Conservation (phyloP, 805 yeast genomes). For the Starmerella tilneyi region DNA sequence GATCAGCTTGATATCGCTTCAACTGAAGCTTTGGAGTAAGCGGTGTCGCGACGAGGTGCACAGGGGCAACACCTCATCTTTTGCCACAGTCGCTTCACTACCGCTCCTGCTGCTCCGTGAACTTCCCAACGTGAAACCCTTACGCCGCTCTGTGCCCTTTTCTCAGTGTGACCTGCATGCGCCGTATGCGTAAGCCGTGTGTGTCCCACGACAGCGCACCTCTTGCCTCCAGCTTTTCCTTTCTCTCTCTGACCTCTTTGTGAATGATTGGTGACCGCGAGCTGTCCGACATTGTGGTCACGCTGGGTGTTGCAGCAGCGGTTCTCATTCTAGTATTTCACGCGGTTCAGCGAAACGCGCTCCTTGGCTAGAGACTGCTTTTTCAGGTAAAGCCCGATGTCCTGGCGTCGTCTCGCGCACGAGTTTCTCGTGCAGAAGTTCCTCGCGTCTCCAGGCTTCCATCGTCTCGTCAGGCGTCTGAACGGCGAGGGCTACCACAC, state of each 20-base stretch:
- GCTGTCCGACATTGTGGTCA: slow-evolving; percentile 59
- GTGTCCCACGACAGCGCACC: not conserved
- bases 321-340: slow-evolving; percentile 65
- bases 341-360: slow-evolving; percentile 43
- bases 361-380: slow-evolving; percentile 3
- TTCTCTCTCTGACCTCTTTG: not conserved
- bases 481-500: slow-evolving; percentile 18
- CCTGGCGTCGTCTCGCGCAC: slow-evolving; percentile 24
- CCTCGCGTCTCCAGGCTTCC: slow-evolving; percentile 25
- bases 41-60: too few relatives aligned
- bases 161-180: too few relatives aligned
- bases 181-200: slow-evolving; percentile 1
- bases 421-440: slow-evolving; percentile 23
- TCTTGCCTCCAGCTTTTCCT: not conserved
- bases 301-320: slow-evolving; percentile 64
- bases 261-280: slow-evolving; percentile 76
- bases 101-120: too few relatives aligned
- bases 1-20: too few relatives aligned
- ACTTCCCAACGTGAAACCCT: too few relatives aligned
- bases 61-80: too few relatives aligned
- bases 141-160: too few relatives aligned
- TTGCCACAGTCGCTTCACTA: too few relatives aligned
- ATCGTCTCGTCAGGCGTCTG: slow-evolving; percentile 23
- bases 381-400: too few relatives aligned
- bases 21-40: too few relatives aligned